Conservation (phyloP, 106 monocot genomes). For the Acanthochlamys bracteata region DNA sequence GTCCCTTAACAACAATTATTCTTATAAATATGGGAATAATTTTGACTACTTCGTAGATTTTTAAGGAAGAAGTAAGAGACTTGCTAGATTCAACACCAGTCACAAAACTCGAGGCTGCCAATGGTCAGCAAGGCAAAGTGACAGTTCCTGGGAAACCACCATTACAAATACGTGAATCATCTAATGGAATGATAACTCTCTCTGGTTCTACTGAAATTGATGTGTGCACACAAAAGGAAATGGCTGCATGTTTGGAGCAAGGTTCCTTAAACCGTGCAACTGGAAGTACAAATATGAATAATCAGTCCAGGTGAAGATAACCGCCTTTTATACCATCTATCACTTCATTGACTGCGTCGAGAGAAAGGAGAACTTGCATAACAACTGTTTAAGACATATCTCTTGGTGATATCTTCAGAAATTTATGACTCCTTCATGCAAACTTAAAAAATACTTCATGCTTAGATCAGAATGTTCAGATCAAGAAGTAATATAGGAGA, state of each 20-base stretch:
- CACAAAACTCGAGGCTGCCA: conserved; percentile 51
- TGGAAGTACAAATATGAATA: conserved; percentile 99
- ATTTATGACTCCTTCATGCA: too few species aligned
- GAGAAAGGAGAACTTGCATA: too few species aligned
- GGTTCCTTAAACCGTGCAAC: conserved; percentile 85
- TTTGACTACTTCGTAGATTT: conserved; percentile 43
- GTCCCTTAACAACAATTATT: not conserved
- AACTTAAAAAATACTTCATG: too few species aligned
- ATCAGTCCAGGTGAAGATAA: conserved; percentile 73
- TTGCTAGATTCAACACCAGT: conserved; percentile 56
- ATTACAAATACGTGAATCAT: conserved; percentile 89
- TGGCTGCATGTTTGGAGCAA: conserved; percentile 84
- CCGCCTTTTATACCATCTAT: not conserved
- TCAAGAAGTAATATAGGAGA: too few species aligned
- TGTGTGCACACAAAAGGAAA: conserved; percentile 78
- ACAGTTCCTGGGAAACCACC: conserved; percentile 74
- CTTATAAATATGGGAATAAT: not conserved
- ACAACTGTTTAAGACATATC: too few species aligned
- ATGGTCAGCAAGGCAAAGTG: conserved; percentile 50
- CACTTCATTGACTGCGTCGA: too few species aligned
- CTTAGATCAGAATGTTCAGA: too few species aligned
- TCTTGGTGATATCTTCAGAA: too few species aligned
- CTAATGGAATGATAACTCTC: conserved; percentile 95
- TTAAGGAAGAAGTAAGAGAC: conserved; percentile 99
- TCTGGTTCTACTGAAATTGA: conserved; percentile 88